These are phyloP conservation scores for Xylaria nigripes DNA, from an alignment of 495 filamentous ascomycete genomes.

Conservation along the genomic window DNA sequence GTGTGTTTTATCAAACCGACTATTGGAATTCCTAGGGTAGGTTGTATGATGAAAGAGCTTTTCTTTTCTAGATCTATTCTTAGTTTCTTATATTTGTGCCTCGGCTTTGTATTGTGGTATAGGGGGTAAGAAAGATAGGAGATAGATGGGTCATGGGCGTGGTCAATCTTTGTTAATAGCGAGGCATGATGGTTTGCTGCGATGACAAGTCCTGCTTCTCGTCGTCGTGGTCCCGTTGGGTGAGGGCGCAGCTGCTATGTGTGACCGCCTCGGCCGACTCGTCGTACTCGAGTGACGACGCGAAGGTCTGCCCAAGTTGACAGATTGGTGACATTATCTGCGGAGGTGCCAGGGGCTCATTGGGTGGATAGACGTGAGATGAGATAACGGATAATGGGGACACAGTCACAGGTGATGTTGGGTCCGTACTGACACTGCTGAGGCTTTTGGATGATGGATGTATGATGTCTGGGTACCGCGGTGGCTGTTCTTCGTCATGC, in stretches of 20 bases:
- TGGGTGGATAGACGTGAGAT: neutral
- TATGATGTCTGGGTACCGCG: constrained; percentile 1
- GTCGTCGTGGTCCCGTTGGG: neutral
- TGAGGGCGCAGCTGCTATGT: neutral
- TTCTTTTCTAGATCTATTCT: too few relatives aligned
- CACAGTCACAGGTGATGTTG: constrained; percentile 9
- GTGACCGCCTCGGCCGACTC: neutral
- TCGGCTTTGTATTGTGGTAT: neutral
- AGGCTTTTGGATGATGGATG: neutral
- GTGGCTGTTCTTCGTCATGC: constrained; percentile 1
- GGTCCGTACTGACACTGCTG: neutral
- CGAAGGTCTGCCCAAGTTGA: constrained; percentile 5
- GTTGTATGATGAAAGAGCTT: too few relatives aligned
- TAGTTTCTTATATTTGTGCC: too few relatives aligned
- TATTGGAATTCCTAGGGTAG: too few relatives aligned
- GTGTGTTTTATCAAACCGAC: too few relatives aligned
- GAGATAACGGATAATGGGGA: neutral
- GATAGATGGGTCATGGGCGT: neutral
- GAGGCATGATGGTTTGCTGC: neutral
- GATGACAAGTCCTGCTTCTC: constrained; percentile 3
- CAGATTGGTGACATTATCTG: constrained; percentile 5
- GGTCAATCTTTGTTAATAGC: neutral
- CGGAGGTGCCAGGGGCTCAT: neutral
- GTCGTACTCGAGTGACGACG: constrained; percentile 6
- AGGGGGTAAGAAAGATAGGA: too few relatives aligned